These are phyloP conservation scores for Suillus lakei DNA, from an alignment of 768 basidiomycete species.

Conservation along the genomic window DNA sequence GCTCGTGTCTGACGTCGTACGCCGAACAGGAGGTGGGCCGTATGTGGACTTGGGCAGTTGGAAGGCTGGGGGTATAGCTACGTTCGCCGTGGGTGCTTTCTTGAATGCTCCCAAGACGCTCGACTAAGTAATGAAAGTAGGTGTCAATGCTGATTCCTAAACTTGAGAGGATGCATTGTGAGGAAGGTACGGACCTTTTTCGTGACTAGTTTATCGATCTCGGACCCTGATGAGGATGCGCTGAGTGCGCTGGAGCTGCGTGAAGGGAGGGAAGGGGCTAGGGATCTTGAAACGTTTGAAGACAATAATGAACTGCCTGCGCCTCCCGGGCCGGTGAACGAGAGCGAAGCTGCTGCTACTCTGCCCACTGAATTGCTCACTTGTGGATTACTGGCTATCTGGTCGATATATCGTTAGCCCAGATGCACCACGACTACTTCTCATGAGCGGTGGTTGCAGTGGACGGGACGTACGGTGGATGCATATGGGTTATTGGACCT, in stretches of 20 bases:
- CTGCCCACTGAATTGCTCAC: conserved; percentile 50
- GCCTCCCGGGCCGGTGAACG: conserved; percentile 39
- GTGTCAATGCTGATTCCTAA: neutral
- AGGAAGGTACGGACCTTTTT: conserved; percentile 31
- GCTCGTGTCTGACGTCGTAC: conserved; percentile 27
- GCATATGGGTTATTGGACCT: conserved; percentile 41
- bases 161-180: conserved; percentile 24
- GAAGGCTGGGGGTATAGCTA: conserved; percentile 45
- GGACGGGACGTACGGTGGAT: conserved; percentile 38
- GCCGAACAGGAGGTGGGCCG: conserved; percentile 58
- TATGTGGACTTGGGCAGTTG: conserved; percentile 47
- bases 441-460: too few relatives aligned
- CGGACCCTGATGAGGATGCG: conserved; percentile 27
- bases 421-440: conserved; percentile 1
- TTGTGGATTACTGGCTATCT: conserved; percentile 45
- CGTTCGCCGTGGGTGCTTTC: conserved; percentile 43
- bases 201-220: conserved; percentile 32
- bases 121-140: conserved; percentile 11
- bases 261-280: conserved; percentile 18
- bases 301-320: neutral
- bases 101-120: conserved; percentile 29
- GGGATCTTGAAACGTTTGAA: neutral
- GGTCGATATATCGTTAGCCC: conserved; percentile 5
- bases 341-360: conserved; percentile 59
- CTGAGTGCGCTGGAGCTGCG: conserved; percentile 20